These are phyloP conservation scores for Annulohypoxylon nitens DNA, from an alignment of 495 filamentous ascomycete species.

Conservation along the genomic window DNA sequence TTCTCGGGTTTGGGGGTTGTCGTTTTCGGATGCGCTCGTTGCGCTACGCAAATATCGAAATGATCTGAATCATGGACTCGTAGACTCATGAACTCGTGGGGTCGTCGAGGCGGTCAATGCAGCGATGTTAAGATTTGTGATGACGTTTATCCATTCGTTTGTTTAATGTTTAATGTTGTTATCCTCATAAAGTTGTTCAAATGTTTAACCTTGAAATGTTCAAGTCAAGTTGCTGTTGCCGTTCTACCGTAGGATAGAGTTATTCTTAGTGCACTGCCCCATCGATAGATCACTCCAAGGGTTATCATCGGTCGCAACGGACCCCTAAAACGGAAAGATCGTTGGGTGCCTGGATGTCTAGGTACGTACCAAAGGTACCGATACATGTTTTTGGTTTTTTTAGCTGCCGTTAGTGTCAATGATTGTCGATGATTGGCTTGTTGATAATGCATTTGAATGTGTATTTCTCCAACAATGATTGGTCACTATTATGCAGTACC, in stretches of 20 bases:
- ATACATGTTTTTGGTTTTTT: slow-evolving; percentile 9
- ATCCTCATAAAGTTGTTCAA: slow-evolving; percentile 19
- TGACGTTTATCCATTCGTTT: not conserved
- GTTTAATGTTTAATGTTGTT: not conserved
- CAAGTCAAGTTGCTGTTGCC: slow-evolving; percentile 38
- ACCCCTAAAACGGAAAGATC: slow-evolving; percentile 30
- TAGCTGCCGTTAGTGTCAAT: slow-evolving; percentile 16
- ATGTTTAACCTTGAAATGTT: slow-evolving; percentile 24
- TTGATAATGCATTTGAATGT: not conserved
- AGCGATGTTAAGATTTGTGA: not conserved
- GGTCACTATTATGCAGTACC: not conserved
- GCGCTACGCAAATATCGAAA: slow-evolving; percentile 27
- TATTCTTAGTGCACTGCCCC: slow-evolving; percentile 43
- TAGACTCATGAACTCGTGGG: not conserved
- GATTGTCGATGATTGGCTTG: slow-evolving; percentile 10
- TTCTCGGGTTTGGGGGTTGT: not conserved
- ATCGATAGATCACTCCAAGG: not conserved
- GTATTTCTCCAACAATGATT: not conserved
- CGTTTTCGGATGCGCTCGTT: slow-evolving; percentile 34
- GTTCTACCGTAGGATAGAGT: not conserved
- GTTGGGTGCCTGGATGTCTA: slow-evolving; percentile 5
- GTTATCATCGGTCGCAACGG: not conserved
- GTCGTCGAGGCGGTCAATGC: slow-evolving; percentile 7
- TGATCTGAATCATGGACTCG: slow-evolving; percentile 20
- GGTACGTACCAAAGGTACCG: slow-evolving; percentile 8